Evolutionary conservation across 192 early-diverging fungal species (phyloP).

Genomic region (Backusella luteola): DNA sequence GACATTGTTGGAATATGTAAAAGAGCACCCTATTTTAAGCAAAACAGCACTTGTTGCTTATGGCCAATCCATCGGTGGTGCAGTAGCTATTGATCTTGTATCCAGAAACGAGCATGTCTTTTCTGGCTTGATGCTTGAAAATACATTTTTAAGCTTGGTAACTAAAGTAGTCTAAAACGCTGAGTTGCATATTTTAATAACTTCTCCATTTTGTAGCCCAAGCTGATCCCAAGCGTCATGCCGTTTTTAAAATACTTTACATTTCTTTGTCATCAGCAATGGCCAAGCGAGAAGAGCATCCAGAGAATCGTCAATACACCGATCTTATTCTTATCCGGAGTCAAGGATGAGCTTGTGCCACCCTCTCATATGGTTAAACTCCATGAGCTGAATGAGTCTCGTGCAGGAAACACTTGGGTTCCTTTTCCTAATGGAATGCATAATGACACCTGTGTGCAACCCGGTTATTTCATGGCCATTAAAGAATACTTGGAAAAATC

Average conservation of each 20-base stretch:
- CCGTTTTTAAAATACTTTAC: conserved; percentile 69
- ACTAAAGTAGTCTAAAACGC: background rate
- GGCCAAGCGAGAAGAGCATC: conserved; percentile 80
- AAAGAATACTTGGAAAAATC: background rate
- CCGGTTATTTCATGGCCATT: conserved; percentile 15
- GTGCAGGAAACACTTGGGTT: conserved; percentile 45
- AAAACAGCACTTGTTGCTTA: conserved; percentile 84
- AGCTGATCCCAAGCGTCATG: conserved; percentile 83
- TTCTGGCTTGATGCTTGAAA: conserved; percentile 86
- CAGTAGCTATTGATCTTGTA: conserved; percentile 90
- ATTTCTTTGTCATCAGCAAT: conserved; percentile 87
- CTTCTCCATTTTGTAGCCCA: conserved; percentile 50
- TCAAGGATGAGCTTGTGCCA: conserved; percentile 86
- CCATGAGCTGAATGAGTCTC: conserved; percentile 57
- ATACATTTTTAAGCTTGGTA: conserved; percentile 90
- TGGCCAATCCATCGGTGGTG: conserved; percentile 97
- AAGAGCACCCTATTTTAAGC: conserved; percentile 65
- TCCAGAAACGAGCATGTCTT: conserved; percentile 74
- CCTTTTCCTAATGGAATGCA: conserved; percentile 82
- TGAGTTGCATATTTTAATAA: background rate
- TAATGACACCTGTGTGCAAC: conserved; percentile 79
- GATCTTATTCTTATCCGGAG: conserved; percentile 79
- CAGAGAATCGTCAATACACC: conserved; percentile 63
- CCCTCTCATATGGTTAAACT: conserved; percentile 83
- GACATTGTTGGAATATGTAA: conserved; percentile 84